phyloP scores from a whole-genome alignment of 2,329 filamentous ascomycete species.

The Fusarium piperis region DNA sequence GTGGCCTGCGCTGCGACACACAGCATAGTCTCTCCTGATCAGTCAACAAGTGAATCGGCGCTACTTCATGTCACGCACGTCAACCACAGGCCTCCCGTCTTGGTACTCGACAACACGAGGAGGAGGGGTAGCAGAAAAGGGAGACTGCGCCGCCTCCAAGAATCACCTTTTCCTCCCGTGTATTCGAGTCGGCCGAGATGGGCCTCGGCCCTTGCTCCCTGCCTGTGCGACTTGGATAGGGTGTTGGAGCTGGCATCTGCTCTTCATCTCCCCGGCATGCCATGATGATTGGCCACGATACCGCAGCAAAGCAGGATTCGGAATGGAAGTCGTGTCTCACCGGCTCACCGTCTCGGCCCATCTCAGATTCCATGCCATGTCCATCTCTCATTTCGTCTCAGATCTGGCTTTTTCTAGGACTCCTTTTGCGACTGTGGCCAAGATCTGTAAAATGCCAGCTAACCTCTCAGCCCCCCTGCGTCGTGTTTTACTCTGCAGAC shows the following conservation, averaged over 20 bases:
- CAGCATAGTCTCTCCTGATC: slow-evolving; percentile 2
- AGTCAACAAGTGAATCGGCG: slow-evolving; percentile 21
- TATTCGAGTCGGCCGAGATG: slow-evolving; percentile 25
- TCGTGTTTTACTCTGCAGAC: slow-evolving; percentile 7
- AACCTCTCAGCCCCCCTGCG: slow-evolving; percentile 13
- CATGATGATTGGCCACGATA: slow-evolving; percentile 26
- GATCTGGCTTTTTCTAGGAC: slow-evolving; percentile 27
- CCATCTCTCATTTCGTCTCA: slow-evolving; percentile 35
- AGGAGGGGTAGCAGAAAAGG: slow-evolving; percentile 16
- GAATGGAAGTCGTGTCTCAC: slow-evolving; percentile 26
- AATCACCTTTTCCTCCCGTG: slow-evolving; percentile 17
- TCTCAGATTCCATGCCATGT: slow-evolving; percentile 31
- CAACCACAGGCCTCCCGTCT: slow-evolving; percentile 28
- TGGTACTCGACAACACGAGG: slow-evolving; percentile 3
- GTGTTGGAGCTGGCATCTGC: slow-evolving; percentile 14
- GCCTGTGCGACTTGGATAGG: slow-evolving; percentile 12
- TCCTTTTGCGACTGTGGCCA: slow-evolving; percentile 14
- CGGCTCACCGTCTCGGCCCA: slow-evolving; percentile 31
- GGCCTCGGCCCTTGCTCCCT: slow-evolving; percentile 30
- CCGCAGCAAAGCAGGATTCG: slow-evolving; percentile 9
- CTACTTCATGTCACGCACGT: slow-evolving; percentile 9
- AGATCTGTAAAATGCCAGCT: slow-evolving; percentile 13
- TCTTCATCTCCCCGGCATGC: slow-evolving; percentile 11
- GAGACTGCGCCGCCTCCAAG: slow-evolving; percentile 6
- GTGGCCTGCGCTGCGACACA: neutral